A percentile compares a stretch with the other conserved stretches of the same genome.
Evolutionary conservation across 2,329 filamentous ascomycete species (phyloP).

Genomic region (Pyricularia sp.): DNA sequence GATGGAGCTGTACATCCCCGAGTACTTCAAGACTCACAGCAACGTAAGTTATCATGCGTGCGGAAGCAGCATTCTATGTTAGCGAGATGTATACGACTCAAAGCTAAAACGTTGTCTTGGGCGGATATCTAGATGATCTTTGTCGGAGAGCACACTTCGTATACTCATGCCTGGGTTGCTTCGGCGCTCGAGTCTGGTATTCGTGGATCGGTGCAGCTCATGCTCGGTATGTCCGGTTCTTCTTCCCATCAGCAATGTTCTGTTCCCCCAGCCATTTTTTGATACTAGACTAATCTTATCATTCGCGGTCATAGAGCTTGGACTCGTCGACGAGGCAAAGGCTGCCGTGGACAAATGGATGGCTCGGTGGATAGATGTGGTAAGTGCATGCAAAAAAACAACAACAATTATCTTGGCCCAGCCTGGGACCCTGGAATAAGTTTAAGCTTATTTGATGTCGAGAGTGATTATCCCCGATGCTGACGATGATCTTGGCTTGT

Average conservation of each 20-base stretch:
- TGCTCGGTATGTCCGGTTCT: conserved; percentile 34
- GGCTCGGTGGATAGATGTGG: conserved; percentile 52
- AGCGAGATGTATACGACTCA: no score
- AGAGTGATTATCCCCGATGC: not conserved
- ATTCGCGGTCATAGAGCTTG: conserved; percentile 35
- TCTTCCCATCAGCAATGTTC: not conserved
- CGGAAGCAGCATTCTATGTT: not conserved
- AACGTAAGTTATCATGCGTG: conserved; percentile 28
- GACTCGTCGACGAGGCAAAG: conserved; percentile 62
- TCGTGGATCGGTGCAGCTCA: conserved; percentile 52
- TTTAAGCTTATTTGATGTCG: not conserved
- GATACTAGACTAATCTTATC: not conserved
- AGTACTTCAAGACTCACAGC: conserved; percentile 61
- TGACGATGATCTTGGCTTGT: not conserved
- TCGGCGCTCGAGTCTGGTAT: conserved; percentile 60
- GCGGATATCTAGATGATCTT: conserved; percentile 43
- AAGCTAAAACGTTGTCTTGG: no score
- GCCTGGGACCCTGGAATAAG: not conserved
- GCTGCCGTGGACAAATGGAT: conserved; percentile 55
- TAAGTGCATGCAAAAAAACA: not conserved
- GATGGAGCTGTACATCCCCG: conserved; percentile 60
- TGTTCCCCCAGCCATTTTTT: not conserved
- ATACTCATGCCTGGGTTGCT: conserved; percentile 64
- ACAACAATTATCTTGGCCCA: not conserved
- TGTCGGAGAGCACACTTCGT: conserved; percentile 59